Conservation (phyloP, 441 rosid species). For the Gossypium davidsonii region DNA sequence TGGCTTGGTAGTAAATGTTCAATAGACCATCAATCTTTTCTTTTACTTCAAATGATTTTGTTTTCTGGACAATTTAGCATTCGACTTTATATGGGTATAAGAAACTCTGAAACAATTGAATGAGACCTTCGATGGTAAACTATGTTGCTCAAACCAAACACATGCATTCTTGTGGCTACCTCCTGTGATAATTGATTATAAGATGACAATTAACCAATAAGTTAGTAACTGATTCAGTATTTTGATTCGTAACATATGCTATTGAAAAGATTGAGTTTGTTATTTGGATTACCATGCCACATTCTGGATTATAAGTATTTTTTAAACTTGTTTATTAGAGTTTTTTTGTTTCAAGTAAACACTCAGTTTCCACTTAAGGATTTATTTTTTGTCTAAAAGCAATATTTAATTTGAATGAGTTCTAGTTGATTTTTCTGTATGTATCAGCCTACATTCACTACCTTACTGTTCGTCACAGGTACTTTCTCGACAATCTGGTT, state of each 20-base stretch:
- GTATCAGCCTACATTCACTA: constrained; percentile 16
- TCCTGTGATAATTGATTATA: neutral
- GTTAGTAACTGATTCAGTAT: neutral
- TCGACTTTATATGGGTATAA: neutral
- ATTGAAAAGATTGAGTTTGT: neutral
- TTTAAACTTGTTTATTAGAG: neutral
- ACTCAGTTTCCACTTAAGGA: neutral
- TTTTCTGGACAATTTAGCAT: neutral
- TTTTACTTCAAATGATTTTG: neutral
- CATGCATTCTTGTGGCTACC: neutral
- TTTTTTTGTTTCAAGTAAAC: constrained; percentile 2
- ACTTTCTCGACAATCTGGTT: constrained; percentile 75
- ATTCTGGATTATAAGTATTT: neutral
- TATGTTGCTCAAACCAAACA: neutral
- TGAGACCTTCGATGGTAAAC: neutral
- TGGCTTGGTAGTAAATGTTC: neutral
- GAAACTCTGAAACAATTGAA: neutral
- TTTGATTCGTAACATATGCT: neutral
- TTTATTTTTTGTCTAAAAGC: constrained; percentile 4
- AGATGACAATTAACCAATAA: neutral
- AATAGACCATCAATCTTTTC: neutral
- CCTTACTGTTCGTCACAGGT: constrained; percentile 48
- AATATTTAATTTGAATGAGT: neutral
- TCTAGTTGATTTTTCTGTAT: neutral
- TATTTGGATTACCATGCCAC: neutral